Evolutionary conservation across 1,284 basidiomycete species (phyloP), one percentile per base, ranked within the genome.

Genomic region (Fistulina hepatica): DNA sequence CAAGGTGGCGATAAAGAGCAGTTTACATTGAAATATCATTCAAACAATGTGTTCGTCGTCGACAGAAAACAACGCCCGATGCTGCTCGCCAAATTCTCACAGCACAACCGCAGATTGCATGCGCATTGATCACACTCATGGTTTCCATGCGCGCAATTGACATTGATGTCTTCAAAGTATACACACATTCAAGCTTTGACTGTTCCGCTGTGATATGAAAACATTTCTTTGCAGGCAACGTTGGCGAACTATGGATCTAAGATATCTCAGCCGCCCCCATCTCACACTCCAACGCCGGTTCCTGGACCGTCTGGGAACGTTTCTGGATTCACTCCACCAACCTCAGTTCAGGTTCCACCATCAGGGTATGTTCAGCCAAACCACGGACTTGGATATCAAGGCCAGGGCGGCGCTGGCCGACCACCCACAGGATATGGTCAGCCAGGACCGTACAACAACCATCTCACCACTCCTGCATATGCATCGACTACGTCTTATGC

Each of bases 91-190:
- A 65, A 20, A 79, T 85, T 45, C 63, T 85, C 28, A 79, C 78
- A 46, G 63, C 65, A 9, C 78, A 81, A 44, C 81, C 82, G 0
- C 72, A 73, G 39, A 81, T 85, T 41, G 74, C 81, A 0, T 83
- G 81, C 54, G 79, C 78, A 1, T 60, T 85, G 1, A 77, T 84
- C 42, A 66, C 69, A 2, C 69, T 83, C 26, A 81, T 85, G 78
- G 77, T 81, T 12, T 73, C 71, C 42, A 71, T 85, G 58, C 75
- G 77, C 40, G 77, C 79, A 0, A 66, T 85, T 25, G 74, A 81
- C 41, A 63, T 78, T 37, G 76, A 82, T 30, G 76, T 81, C 6
- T 71, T 83, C 40, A 77, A 81, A 61, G 81, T 81, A 46, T 20
- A 58, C 47, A 9, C 31, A 26, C 15, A 12, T 25, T 26, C 13